Percentiles rank a stretch among this genome's conserved stretches.
Conservation (phyloP, 2,329 filamentous ascomycete genomes). For the Arthroderma sp. region DNA sequence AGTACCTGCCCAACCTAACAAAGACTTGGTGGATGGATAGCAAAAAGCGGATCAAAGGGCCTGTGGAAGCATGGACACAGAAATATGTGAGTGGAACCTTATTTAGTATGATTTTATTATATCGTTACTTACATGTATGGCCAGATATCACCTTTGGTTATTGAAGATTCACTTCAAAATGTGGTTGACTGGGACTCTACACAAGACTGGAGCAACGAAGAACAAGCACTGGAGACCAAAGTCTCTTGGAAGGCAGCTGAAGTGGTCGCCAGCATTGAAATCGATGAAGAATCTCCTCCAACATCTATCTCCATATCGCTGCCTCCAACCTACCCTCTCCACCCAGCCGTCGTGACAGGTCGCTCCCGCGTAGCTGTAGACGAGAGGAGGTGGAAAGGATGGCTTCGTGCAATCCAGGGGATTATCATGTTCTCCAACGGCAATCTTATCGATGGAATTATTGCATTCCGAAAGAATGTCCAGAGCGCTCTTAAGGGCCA, state of each 20-base stretch:
- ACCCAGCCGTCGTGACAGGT: conserved; percentile 60
- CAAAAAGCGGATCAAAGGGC: conserved; percentile 62
- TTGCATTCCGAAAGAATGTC: conserved; percentile 76
- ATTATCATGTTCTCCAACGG: conserved; percentile 90
- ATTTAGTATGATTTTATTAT: not conserved
- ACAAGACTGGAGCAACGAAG: conserved; percentile 36
- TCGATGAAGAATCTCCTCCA: conserved; percentile 74
- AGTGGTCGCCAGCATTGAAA: conserved; percentile 68
- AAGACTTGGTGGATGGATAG: conserved; percentile 76
- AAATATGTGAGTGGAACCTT: conserved; percentile 55
- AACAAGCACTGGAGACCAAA: conserved; percentile 49
- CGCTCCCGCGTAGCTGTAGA: conserved; percentile 74
- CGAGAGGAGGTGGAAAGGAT: conserved; percentile 84
- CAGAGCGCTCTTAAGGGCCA: conserved; percentile 81
- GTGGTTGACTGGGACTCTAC: conserved; percentile 30
- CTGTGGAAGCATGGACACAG: conserved; percentile 73
- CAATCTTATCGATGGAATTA: conserved; percentile 72
- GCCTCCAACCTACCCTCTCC: conserved; percentile 69
- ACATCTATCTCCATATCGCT: conserved; percentile 73
- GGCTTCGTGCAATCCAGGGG: conserved; percentile 77
- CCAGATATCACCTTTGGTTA: conserved; percentile 31
- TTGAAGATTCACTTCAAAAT: conserved; percentile 25
- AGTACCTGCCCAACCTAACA: conserved; percentile 62
- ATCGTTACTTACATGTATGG: not conserved
- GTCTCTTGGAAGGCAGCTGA: conserved; percentile 59